Base-by-base conservation (phyloP, 2,329 filamentous ascomycete genomes). In the Metarhizium album region DNA sequence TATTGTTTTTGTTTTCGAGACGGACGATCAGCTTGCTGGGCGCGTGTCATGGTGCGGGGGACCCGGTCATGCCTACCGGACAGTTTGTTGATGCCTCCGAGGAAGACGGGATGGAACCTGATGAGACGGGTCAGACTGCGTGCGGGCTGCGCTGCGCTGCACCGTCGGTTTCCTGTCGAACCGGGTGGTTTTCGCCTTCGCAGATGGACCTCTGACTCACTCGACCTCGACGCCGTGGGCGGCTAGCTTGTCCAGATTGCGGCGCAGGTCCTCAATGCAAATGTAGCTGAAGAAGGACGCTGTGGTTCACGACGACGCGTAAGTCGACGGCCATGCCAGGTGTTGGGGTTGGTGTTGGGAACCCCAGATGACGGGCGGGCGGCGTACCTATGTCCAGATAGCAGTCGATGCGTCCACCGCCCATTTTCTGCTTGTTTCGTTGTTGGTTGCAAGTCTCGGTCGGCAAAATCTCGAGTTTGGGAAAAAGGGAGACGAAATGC, bases 51-150 rank as follows among this genome's bases (percentile, higher is more conserved):
- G 33, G 4, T 35, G 11, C 33, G 1, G 1, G 9, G 13, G 33
- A 8, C 16, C 33, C 33, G 11, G 11, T 13, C 16, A 16, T 35
- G 54, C 64, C 51, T 66, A 82, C 79, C 79, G 43, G 76, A 76
- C 20, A 70, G 74, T 35, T 72, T 70, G 61, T 83, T 86, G 60
- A 87, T 79, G 45, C 75, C 84, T 24, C 80, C 82, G 14, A 91
- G 73, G 60, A 90, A 83, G 48, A 90, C 74, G 14, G 87, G 87
- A 55, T 85, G 75, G 58, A 86, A 78, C 47, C 84, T 87, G 16
- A 11, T 16, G n/a, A 37, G 7, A 55, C 27, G 16, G n/a, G 27
- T 29, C 7, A 29, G 7, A 29, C 7, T 24, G 52, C 35, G 54
- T 43, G 3, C 38, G 31, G 22, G 49, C 24, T 27, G 4, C 2